Base-by-base conservation (phyloP, 176 grass and related monocot genomes). In the Bothriochloa decipiens region DNA sequence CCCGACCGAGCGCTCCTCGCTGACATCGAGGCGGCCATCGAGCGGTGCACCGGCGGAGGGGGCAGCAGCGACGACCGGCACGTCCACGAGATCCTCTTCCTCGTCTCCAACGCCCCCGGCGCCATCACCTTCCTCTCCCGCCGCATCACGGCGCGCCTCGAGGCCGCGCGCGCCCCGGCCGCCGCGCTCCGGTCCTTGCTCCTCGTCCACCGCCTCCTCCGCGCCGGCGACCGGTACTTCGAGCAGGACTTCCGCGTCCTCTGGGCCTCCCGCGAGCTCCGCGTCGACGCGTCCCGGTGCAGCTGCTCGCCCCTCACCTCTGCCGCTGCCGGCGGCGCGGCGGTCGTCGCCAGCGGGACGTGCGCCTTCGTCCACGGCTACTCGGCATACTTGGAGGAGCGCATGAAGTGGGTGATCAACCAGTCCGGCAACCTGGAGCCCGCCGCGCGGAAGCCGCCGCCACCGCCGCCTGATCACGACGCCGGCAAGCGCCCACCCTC, bases 81-180 rank as follows among this genome's bases (percentile, higher is more conserved):
- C 68, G 93, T 99, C 29, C 88, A 96, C 20, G 96, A 96, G 88
- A 94, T 99, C 62, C 88, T 99, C 47, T 99, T 96, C 70, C 76
- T 96, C 46, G 93, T 99, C 28, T 99, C 96, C n/a, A 99, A 99
- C 82, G 81, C 91, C 5, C 96, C 93, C 0, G 91, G 96, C 13
- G 87, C 90, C 5, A 94, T 99, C 87, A 94, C 91, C 37, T 99
- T 99, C 86, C 92, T 99, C 41, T 88, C 91, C 2, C 91, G 88
- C 49, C 90, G 93, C 81, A 92, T 99, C 73, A 94, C 96, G 35
- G 77, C 81, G 11, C 81, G 88, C 33, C 82, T 99, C 23, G 91
- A 92, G 46, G 60, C 87, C 13, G 83, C 90, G 10, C 55, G 88
- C 25, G 77, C 87, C 20, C 88, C 90, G 13, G 85, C 78, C 35